Base-by-base conservation (phyloP, 2,329 filamentous ascomycete species). In the Albifimbria verrucaria region DNA sequence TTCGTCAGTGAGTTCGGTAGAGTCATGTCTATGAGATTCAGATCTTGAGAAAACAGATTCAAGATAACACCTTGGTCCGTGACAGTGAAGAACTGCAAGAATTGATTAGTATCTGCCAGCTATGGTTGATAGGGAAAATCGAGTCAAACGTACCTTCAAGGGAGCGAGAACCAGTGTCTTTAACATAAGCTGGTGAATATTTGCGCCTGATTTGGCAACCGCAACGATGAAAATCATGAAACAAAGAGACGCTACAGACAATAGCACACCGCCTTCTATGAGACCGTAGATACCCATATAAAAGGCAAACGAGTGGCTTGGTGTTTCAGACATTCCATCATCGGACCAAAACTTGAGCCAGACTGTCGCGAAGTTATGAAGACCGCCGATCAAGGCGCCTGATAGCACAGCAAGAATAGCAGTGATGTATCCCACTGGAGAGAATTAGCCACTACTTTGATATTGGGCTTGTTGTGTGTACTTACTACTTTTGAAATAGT, bases 341-440 rank as follows among this genome's bases (percentile, higher is more conserved):
- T 67, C 62, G 1, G 73, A 65, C 68, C 74, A 76, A 53, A 67
- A 74, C 18, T 69, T 73, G 7, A 77, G 55, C 73, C 75, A 77
- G 4, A 77, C 51, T 2, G 56, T 66, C 0, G 69, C 64, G 2
- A 70, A 62, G 43, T 61, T 68, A 4, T 49, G 53, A 10, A 59
- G 59, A 15, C 67, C 66, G 2, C 62, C 70, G 1, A 55, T 60
- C 2, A 59, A n/a, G 7, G 64, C 25, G 15, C 55, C 61, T 2
- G 61, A 52, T 1, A 65, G 5, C 2, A 63, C 12, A 1, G 68
- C 62, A 2, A 55, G 39, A 3, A 58, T n/a, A 1, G 64, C 39
- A 2, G 61, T 51, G 17, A 42, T 21, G 12, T 23, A 12, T 2
- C 61, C 58, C 3, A 71, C 63, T 39, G 32, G 4, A n/a, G 18